phyloP scores from a whole-genome alignment of 805 yeast genomes.

The Yamadazyma phyllophila region DNA sequence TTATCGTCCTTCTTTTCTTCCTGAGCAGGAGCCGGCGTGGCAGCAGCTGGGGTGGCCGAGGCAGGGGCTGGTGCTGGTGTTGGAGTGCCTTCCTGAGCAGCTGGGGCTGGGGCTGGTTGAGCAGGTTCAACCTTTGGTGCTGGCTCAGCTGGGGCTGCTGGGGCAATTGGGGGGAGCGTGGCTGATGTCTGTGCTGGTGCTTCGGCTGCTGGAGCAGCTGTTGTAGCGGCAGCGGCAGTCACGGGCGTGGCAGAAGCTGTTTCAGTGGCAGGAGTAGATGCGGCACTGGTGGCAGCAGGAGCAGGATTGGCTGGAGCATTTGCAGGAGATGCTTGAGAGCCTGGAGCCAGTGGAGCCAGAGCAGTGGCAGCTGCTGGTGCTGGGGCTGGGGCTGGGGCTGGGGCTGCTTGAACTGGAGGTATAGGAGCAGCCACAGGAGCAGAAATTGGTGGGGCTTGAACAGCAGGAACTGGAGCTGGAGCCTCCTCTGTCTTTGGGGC shows the following conservation, averaged over 20 bases:
- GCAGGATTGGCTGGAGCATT: neutral
- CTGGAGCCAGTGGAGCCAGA: neutral
- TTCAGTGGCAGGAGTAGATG: constrained; percentile 1
- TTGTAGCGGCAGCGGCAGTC: neutral
- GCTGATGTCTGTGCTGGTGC: neutral
- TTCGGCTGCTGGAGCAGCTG: constrained; percentile 2
- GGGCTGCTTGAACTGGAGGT: constrained; percentile 9
- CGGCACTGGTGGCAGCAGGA: neutral
- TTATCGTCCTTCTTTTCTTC: constrained; percentile 11
- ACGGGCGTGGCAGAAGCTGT: constrained; percentile 1
- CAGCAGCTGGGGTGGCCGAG: constrained; percentile 3
- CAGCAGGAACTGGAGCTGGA: constrained; percentile 7
- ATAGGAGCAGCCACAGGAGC: constrained; percentile 9
- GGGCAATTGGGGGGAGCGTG: neutral
- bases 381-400: constrained; percentile 12
- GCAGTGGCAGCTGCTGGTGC: constrained; percentile 5
- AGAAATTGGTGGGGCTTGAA: neutral
- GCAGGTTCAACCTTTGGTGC: constrained; percentile 11
- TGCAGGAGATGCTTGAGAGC: neutral
- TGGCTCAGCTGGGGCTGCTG: constrained; percentile 10
- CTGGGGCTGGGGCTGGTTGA: constrained; percentile 10
- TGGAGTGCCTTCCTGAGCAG: too few relatives aligned
- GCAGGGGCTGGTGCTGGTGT: neutral
- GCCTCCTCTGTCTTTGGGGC: neutral
- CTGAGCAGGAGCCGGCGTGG: constrained; percentile 1